phyloP scores from a whole-genome alignment of 2,329 filamentous ascomycete genomes.

The Cryphonectria naterciae region DNA sequence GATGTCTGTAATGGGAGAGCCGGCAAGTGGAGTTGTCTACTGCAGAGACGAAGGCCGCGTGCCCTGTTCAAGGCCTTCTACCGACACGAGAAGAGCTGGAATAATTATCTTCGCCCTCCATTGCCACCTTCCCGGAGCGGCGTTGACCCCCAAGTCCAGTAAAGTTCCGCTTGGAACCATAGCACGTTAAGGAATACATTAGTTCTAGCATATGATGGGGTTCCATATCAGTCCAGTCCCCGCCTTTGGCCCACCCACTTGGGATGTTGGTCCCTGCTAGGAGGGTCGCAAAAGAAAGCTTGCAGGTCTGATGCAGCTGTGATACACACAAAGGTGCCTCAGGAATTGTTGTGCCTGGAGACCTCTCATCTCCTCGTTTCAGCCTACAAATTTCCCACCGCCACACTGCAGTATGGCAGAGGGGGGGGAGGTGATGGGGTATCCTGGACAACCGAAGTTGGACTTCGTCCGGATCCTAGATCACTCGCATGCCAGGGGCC shows the following conservation, averaged over 20 bases:
- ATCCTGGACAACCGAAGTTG: constrained; percentile 6
- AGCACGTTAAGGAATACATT: background rate
- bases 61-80: background rate
- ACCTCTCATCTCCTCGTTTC: background rate
- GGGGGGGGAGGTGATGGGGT: background rate
- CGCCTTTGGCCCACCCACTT: background rate
- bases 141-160: background rate
- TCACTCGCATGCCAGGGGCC: background rate
- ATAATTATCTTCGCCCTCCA: background rate
- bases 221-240: background rate
- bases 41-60: background rate
- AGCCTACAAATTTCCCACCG: background rate
- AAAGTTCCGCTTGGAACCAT: background rate
- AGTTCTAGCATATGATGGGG: background rate
- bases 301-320: constrained; percentile 9
- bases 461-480: background rate
- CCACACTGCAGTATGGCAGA: background rate
- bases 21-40: background rate
- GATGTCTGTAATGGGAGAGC: background rate
- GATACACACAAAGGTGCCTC: background rate
- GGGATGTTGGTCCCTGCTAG: background rate
- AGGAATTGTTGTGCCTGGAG: background rate
- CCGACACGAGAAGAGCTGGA: constrained; percentile 1
- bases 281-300: background rate
- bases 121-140: background rate